phyloP scores from a whole-genome alignment of 176 grass and related monocot genomes.

The Avena atlantica region DNA sequence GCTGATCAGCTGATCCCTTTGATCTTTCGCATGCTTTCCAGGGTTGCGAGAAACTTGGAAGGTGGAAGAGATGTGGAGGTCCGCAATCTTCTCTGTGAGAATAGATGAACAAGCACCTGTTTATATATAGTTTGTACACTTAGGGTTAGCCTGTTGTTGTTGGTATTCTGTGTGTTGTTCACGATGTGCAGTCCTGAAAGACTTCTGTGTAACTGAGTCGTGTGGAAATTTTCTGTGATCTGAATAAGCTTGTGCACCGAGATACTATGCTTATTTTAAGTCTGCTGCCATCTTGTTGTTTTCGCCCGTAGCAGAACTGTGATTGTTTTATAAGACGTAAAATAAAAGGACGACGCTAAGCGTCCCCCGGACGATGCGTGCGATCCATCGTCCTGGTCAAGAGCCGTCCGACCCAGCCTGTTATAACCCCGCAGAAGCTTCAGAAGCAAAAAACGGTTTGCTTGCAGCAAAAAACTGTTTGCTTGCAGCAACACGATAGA shows the following conservation, averaged over 20 bases:
- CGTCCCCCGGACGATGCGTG: too few relatives aligned
- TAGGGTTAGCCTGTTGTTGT: background rate
- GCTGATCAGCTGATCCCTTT: background rate
- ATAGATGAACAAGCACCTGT: background rate
- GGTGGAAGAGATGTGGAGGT: constrained; percentile 59
- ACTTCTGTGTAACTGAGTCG: background rate
- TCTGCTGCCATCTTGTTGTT: background rate
- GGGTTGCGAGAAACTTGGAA: constrained; percentile 72
- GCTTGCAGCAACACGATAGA: too few relatives aligned
- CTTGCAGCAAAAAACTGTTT: too few relatives aligned
- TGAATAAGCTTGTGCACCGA: background rate
- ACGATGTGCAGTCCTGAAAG: background rate
- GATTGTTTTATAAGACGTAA: background rate
- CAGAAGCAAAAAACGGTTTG: too few relatives aligned
- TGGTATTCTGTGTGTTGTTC: background rate
- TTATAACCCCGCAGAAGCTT: too few relatives aligned
- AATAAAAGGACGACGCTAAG: too few relatives aligned
- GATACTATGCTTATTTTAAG: background rate
- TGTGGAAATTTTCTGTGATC: background rate
- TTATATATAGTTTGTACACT: background rate
- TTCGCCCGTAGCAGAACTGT: background rate
- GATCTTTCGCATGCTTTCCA: constrained; percentile 37
- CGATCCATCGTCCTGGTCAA: too few relatives aligned
- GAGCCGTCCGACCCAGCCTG: too few relatives aligned
- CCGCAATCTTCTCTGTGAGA: constrained; percentile 54